Percentiles rank a stretch among this genome's conserved stretches.
Conservation (phyloP, 169 alveolate species). For the Babesia bovis region DNA sequence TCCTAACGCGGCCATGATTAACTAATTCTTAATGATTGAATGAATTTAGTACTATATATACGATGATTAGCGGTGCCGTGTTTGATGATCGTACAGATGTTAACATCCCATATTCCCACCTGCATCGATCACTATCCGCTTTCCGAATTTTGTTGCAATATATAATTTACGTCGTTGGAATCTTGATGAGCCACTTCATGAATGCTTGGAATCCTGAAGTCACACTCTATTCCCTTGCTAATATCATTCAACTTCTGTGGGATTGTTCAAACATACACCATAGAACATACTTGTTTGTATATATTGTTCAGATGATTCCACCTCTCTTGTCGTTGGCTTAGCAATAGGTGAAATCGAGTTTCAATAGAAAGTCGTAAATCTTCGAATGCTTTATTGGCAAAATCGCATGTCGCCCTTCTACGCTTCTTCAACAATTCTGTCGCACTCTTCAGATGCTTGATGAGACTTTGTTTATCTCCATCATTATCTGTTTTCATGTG, state of each 20-base stretch:
- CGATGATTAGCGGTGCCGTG: too few species aligned
- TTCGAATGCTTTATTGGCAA: slow-evolving; percentile 19
- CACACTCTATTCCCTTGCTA: not conserved
- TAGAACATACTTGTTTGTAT: slow-evolving; percentile 18
- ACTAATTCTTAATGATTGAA: not conserved
- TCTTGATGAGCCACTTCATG: not conserved
- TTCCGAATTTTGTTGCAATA: too few species aligned
- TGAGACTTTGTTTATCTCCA: not conserved
- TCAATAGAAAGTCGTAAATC: slow-evolving; percentile 29
- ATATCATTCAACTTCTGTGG: slow-evolving; percentile 35
- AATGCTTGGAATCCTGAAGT: slow-evolving; percentile 22
- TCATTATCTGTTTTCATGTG: too few species aligned
- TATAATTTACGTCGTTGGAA: not conserved
- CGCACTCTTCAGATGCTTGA: slow-evolving; percentile 38
- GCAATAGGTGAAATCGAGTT: slow-evolving; percentile 39
- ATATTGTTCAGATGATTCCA: slow-evolving; percentile 21
- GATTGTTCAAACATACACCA: not conserved
- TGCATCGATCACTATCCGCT: too few species aligned
- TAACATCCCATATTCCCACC: too few species aligned
- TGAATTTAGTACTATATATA: not conserved
- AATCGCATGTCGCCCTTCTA: slow-evolving; percentile 10
- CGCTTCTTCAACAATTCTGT: slow-evolving; percentile 24
- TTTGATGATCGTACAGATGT: too few species aligned
- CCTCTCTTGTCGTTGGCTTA: slow-evolving; percentile 39
- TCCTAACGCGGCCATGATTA: slow-evolving; percentile 1